A percentile compares a stretch with the other conserved stretches of the same genome.
Conservation (phyloP, 2,329 filamentous ascomycete species). For the Colletotrichum chlorophyti region DNA sequence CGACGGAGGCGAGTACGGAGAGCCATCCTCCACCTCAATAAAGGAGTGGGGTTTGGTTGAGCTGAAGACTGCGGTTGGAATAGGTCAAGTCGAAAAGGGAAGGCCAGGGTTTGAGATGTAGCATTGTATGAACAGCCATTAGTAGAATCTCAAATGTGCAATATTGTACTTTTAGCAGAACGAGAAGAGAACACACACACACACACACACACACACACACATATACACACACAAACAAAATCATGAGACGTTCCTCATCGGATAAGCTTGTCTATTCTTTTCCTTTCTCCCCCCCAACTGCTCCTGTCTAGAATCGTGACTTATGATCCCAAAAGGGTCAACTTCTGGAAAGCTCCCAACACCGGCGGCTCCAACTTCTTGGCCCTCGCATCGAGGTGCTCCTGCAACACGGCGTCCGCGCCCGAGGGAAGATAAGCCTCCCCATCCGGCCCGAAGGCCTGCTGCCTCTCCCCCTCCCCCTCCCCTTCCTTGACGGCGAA, state of each 20-base stretch:
- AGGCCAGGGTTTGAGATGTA: background rate
- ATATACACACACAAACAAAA: slow-evolving; percentile 6
- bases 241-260: no score
- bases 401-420: slow-evolving; percentile 58
- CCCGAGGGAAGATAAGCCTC: slow-evolving; percentile 47
- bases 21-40: slow-evolving; percentile 18
- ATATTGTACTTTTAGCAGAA: slow-evolving; percentile 30
- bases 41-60: background rate
- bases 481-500: slow-evolving; percentile 51
- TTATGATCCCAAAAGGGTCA: slow-evolving; percentile 56
- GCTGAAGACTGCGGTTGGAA: no score
- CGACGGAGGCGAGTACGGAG: background rate
- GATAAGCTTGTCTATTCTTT: background rate
- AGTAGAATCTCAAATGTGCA: slow-evolving; percentile 29
- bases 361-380: slow-evolving; percentile 55
- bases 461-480: slow-evolving; percentile 32
- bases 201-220: no score
- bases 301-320: background rate
- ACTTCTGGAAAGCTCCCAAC: slow-evolving; percentile 54
- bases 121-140: slow-evolving; percentile 23
- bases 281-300: background rate
- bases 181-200: no score
- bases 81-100: background rate
- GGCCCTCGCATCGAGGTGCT: slow-evolving; percentile 54
- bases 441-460: slow-evolving; percentile 28